Evolutionary conservation across 352 stramenopile genomes (phyloP).

Genomic region (Elongisporangium prolatum): DNA sequence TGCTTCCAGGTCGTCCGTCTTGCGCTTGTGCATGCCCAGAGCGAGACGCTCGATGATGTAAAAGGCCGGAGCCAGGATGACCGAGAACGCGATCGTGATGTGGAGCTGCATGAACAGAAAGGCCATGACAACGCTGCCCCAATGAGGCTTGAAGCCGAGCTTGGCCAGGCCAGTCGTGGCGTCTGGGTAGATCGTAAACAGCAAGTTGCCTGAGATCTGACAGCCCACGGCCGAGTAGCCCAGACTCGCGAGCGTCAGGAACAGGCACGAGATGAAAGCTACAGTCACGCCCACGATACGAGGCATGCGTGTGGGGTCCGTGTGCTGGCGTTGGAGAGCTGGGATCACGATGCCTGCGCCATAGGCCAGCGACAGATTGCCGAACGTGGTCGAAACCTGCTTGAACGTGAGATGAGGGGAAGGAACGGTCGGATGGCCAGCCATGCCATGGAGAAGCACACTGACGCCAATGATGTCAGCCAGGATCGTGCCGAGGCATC

Average conservation of each 20-base stretch:
- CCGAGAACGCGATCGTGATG: conserved; percentile 42
- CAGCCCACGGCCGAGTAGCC: conserved; percentile 32
- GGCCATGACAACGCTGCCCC: conserved; percentile 30
- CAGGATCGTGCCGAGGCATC: conserved; percentile 37
- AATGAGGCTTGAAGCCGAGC: conserved; percentile 29
- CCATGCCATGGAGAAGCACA: conserved; percentile 35
- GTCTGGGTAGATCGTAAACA: too few relatives aligned
- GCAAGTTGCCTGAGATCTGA: conserved; percentile 43
- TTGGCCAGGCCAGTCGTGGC: conserved; percentile 32
- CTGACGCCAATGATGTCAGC: too few relatives aligned
- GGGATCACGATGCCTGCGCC: too few relatives aligned
- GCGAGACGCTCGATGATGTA: conserved; percentile 38
- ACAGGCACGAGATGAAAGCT: conserved; percentile 50
- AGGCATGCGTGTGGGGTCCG: too few relatives aligned
- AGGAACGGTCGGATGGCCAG: conserved; percentile 20
- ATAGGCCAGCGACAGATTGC: too few relatives aligned
- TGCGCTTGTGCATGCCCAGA: conserved; percentile 38
- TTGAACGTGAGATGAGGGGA: conserved; percentile 35
- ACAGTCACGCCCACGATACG: too few relatives aligned
- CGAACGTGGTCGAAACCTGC: too few relatives aligned
- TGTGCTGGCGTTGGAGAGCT: too few relatives aligned
- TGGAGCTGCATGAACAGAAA: conserved; percentile 53
- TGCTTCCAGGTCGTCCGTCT: too few relatives aligned
- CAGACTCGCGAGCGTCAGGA: conserved; percentile 27
- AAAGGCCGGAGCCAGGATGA: conserved; percentile 37